Evolutionary conservation across 2,329 filamentous ascomycete genomes (phyloP).

Genomic region (Exophiala calicioides): DNA sequence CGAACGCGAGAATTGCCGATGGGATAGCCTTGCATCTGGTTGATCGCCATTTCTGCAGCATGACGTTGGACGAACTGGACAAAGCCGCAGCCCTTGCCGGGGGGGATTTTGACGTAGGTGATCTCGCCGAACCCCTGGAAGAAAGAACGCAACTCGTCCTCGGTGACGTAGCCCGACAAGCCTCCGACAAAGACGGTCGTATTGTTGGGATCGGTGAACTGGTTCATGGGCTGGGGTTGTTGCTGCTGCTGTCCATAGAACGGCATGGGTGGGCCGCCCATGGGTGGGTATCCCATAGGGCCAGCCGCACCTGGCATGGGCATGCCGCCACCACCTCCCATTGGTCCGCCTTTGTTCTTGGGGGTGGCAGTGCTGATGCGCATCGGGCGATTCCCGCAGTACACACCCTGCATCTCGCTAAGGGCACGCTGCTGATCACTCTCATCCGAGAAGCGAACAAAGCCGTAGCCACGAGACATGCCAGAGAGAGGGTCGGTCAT

Average conservation of each 20-base stretch:
- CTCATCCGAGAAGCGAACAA: conserved; percentile 95
- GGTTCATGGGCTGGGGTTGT: conserved; percentile 96
- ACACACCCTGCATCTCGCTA: conserved; percentile 98
- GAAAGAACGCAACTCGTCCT: conserved; percentile 99
- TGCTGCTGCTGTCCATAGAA: conserved; percentile 70
- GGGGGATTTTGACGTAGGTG: conserved; percentile 99
- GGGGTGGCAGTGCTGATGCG: conserved; percentile 96
- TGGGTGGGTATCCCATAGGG: conserved; percentile 64
- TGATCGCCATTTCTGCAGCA: conserved; percentile 99
- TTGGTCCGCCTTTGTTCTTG: conserved; percentile 71
- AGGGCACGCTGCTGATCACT: conserved; percentile 93
- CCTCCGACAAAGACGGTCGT: conserved; percentile 98
- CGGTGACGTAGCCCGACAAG: conserved; percentile 94
- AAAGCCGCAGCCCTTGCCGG: conserved; percentile 98
- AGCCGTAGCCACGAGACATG: conserved; percentile 96
- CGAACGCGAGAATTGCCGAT: conserved; percentile 98
- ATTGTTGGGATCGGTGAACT: conserved; percentile 99
- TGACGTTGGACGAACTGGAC: conserved; percentile 99
- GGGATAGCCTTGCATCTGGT: conserved; percentile 99
- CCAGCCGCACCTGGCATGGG: conserved; percentile 53
- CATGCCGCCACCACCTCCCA: conserved; percentile 52
- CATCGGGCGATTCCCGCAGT: conserved; percentile 98
- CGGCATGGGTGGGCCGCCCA: conserved; percentile 69
- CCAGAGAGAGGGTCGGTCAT: conserved; percentile 99
- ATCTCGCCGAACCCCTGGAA: conserved; percentile 99